phyloP scores from a whole-genome alignment of 2,329 filamentous ascomycete genomes.

The Alternaria sp. region DNA sequence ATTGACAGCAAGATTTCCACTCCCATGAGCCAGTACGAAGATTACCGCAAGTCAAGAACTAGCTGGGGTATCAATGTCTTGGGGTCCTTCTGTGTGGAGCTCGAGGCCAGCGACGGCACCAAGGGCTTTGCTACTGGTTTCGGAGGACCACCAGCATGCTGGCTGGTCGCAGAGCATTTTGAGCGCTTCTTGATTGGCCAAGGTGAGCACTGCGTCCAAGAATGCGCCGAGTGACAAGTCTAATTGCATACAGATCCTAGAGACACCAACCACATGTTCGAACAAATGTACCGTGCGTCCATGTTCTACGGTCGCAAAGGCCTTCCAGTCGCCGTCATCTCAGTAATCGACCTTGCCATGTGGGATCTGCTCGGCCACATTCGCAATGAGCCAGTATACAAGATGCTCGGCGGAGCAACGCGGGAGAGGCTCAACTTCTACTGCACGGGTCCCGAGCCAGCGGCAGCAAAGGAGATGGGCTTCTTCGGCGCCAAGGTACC shows the following conservation, averaged over 20 bases:
- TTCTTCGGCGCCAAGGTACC: constrained; percentile 93
- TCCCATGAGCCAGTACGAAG: constrained; percentile 87
- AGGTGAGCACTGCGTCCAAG: constrained; percentile 51
- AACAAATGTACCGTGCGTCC: constrained; percentile 94
- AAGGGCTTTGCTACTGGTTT: constrained; percentile 94
- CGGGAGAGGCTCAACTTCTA: constrained; percentile 87
- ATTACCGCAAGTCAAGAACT: constrained; percentile 86
- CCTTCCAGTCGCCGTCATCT: constrained; percentile 87
- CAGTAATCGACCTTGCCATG: constrained; percentile 89
- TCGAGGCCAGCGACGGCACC: constrained; percentile 89
- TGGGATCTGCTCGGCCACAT: constrained; percentile 95
- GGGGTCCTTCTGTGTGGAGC: constrained; percentile 89
- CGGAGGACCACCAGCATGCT: constrained; percentile 90
- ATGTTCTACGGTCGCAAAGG: constrained; percentile 98
- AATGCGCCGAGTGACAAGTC: neutral
- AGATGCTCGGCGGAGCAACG: constrained; percentile 90
- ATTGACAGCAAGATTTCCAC: constrained; percentile 93
- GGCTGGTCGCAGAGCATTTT: constrained; percentile 93
- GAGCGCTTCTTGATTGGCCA: constrained; percentile 88
- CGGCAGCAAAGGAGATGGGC: constrained; percentile 81
- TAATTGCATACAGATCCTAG: constrained; percentile 70
- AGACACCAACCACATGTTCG: constrained; percentile 90
- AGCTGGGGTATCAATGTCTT: constrained; percentile 96
- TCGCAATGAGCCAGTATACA: constrained; percentile 91
- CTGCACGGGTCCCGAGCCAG: constrained; percentile 88